Percentiles rank a stretch among this genome's conserved stretches.
Evolutionary conservation across 148 eudicot species (phyloP).

Genomic region (Dysphania ambrosioides): DNA sequence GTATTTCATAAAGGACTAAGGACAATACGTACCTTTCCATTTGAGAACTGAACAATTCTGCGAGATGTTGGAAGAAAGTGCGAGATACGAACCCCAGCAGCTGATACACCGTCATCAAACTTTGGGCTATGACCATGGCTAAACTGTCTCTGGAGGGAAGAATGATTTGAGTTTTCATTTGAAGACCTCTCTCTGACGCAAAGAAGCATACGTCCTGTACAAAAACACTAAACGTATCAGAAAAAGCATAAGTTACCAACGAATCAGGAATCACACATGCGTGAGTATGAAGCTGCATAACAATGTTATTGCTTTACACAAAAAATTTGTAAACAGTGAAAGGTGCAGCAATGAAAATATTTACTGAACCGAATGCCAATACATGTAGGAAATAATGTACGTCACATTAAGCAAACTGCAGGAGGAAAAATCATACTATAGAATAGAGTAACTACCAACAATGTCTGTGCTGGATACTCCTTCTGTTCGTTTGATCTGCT

Average conservation of each 20-base stretch:
- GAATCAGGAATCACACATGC: background rate
- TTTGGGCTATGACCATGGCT: slow-evolving; percentile 90
- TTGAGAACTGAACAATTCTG: slow-evolving; percentile 95
- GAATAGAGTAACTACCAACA: slow-evolving; percentile 55
- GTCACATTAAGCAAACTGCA: background rate
- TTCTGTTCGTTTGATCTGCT: slow-evolving; percentile 98
- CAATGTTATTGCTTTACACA: no score
- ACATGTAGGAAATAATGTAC: background rate
- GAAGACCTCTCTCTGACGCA: slow-evolving; percentile 89
- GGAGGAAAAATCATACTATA: background rate
- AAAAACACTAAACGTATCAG: slow-evolving; percentile 20
- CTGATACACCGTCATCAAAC: slow-evolving; percentile 69
- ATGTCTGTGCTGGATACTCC: slow-evolving; percentile 99
- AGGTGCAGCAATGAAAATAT: background rate
- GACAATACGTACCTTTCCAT: slow-evolving; percentile 60
- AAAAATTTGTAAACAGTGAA: background rate
- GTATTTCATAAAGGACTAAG: background rate
- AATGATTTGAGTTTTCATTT: slow-evolving; percentile 59
- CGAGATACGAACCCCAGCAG: slow-evolving; percentile 78
- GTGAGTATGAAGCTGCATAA: background rate
- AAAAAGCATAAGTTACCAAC: background rate
- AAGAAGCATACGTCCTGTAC: slow-evolving; percentile 92
- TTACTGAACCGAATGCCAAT: background rate
- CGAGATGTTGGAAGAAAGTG: slow-evolving; percentile 96
- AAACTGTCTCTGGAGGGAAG: slow-evolving; percentile 91